These are phyloP conservation scores for Populus tremula DNA, from an alignment of 345 rosid species.

Conservation along the genomic window DNA sequence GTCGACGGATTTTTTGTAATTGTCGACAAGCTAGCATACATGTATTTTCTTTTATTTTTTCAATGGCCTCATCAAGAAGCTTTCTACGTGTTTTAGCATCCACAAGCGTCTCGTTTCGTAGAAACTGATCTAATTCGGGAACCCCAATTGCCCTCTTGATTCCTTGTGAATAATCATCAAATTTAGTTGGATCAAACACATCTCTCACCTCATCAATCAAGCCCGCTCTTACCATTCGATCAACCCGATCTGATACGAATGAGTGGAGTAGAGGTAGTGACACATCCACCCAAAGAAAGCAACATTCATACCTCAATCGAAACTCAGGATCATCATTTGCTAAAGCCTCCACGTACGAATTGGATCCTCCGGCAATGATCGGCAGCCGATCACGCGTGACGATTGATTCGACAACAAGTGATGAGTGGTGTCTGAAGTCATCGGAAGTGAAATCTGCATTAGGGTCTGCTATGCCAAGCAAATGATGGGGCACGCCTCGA, in stretches of 20 bases:
- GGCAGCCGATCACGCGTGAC: conserved; percentile 46
- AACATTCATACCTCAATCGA: conserved; percentile 59
- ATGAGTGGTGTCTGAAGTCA: conserved; percentile 51
- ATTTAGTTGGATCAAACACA: conserved; percentile 44
- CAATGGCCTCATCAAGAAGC: conserved; percentile 48
- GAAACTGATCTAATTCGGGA: conserved; percentile 62
- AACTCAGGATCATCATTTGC: conserved; percentile 56
- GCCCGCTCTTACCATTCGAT: conserved; percentile 69
- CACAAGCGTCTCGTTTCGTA: conserved; percentile 34
- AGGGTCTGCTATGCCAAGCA: conserved; percentile 58
- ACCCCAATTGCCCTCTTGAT: conserved; percentile 79
- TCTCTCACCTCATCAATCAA: conserved; percentile 59
- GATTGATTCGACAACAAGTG: conserved; percentile 43
- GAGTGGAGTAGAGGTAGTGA: conserved; percentile 50
- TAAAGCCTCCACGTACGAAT: conserved; percentile 69
- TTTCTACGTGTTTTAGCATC: conserved; percentile 26
- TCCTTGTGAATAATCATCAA: conserved; percentile 49
- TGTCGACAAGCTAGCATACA: conserved; percentile 54
- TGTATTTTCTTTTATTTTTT: conserved; percentile 58
- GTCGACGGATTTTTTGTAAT: conserved; percentile 53
- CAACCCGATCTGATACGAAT: conserved; percentile 69
- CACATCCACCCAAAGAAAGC: conserved; percentile 86
- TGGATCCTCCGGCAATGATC: conserved; percentile 86
- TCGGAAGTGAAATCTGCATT: conserved; percentile 48
- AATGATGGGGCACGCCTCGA: conserved; percentile 72